Evolutionary conservation across 768 basidiomycete species (phyloP).

Genomic region (Hemileccinum impolitum): DNA sequence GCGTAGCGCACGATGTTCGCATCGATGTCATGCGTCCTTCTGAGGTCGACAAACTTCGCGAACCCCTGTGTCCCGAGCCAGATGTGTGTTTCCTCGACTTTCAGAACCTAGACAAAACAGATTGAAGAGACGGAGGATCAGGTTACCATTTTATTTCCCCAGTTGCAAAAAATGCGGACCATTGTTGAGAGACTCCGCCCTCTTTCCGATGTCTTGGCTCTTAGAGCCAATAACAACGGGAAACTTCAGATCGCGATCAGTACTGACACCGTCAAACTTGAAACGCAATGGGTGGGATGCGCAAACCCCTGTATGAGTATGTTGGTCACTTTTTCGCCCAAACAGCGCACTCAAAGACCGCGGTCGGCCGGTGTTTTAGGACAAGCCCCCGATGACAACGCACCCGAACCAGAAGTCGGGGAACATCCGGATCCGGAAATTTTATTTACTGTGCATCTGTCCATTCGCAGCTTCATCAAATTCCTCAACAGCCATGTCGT

Average conservation of each 20-base stretch:
- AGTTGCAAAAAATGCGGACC: conserved; percentile 71
- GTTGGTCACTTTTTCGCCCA: conserved; percentile 1
- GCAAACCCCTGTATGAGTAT: conserved; percentile 57
- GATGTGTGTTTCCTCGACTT: conserved; percentile 53
- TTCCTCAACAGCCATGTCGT: conserved; percentile 80
- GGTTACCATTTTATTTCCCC: conserved; percentile 77
- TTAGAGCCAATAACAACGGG: conserved; percentile 68
- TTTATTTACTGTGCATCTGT: conserved; percentile 64
- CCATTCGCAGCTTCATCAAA: conserved; percentile 72
- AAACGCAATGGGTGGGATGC: conserved; percentile 78
- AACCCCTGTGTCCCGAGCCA: conserved; percentile 84
- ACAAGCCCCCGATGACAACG: conserved; percentile 30
- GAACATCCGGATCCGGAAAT: conserved; percentile 51
- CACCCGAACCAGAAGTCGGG: conserved; percentile 30
- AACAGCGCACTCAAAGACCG: neutral
- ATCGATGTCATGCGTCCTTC: conserved; percentile 76
- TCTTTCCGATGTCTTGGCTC: conserved; percentile 64
- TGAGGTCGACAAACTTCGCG: conserved; percentile 68
- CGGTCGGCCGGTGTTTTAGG: conserved; percentile 12
- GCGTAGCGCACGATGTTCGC: conserved; percentile 75
- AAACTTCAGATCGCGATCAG: conserved; percentile 49
- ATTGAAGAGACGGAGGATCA: conserved; percentile 28
- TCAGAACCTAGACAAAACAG: neutral
- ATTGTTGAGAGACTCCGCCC: conserved; percentile 71
- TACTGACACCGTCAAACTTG: conserved; percentile 72